Base-by-base conservation (phyloP, 2,329 filamentous ascomycete species). In the Chaetomium sp. region DNA sequence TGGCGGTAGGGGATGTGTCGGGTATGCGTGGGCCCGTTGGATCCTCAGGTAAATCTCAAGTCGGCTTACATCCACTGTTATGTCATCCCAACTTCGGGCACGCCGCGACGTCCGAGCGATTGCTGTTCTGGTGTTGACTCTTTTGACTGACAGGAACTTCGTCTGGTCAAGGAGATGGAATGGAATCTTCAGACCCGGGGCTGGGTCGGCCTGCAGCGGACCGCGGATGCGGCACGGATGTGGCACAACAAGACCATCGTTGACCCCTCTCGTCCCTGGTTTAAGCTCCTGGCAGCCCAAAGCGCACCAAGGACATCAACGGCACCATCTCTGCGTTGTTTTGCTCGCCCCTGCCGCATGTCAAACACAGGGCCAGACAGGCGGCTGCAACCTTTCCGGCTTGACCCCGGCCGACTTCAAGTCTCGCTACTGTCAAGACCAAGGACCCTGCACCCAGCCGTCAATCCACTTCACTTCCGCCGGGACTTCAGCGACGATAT, bases 361-460 rank as follows among this genome's bases (percentile, higher is more conserved):
- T 60, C 61, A 65, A 57, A 66, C 59, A 64, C 60, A 54, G 56
- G 57, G 52, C 58, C 60, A 65, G 59, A 65, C 62, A 62, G 61
- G 61, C 55, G 59, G 49, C 41, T 51, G 19, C 19, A 27, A 2
- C 57, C 63, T 51, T 63, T 66, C 63, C 64, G 62, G 61, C 55
- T 57, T 52, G 41, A 53, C 58, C 59, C 60, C 63, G 55, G 62
- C 59, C 59, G 49, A 59, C 48, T 56, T 44, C 33, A 53, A 53
- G 55, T 38, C 58, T 63, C 62, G 61, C 60, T 65, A 68, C 62
- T 53, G 56, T 47, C 48, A 62, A 58, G 65, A 65, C 64, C 65
- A 65, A 55, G 62, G 56, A 59, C 60, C 66, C 63, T 61, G 60
- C 57, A 58, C 56, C 52, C 55, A 50, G 54, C 53, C 56, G 50